phyloP scores from a whole-genome alignment of 345 rosid genomes.

The Eucalyptus regnans region DNA sequence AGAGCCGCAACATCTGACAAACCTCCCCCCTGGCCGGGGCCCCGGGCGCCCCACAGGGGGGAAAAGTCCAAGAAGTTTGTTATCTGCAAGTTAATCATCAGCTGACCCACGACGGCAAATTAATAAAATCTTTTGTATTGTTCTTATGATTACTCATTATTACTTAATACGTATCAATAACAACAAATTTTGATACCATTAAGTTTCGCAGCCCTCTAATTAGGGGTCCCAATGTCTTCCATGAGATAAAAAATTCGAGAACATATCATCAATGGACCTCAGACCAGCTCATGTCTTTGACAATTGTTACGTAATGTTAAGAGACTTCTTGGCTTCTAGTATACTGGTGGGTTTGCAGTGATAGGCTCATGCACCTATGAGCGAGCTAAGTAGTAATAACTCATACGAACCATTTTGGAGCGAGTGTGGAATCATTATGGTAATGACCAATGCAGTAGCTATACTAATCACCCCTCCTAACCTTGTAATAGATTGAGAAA shows the following conservation, averaged over 20 bases:
- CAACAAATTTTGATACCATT: not conserved
- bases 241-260: not conserved
- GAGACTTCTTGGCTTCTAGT: not conserved
- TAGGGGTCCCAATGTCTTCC: not conserved
- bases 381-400: not conserved
- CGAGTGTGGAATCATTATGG: not conserved
- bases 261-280: fast-evolving
- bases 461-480: not conserved
- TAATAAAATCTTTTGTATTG: not conserved
- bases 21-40: no score
- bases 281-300: not conserved
- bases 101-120: not conserved
- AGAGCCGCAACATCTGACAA: not conserved
- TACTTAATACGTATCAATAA: not conserved
- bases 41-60: no score
- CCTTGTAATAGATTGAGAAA: not conserved
- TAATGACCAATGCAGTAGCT: not conserved
- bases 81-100: not conserved
- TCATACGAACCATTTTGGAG: fast-evolving
- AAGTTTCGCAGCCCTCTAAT: not conserved
- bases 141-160: not conserved
- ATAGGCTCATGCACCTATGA: not conserved
- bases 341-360: not conserved
- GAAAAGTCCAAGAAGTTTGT: not conserved
- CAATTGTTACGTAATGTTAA: not conserved